A percentile compares a stretch with the other conserved stretches of the same genome.
These are phyloP conservation scores for Eucalyptus marginata DNA, from an alignment of 345 rosid species.

Conservation along the genomic window DNA sequence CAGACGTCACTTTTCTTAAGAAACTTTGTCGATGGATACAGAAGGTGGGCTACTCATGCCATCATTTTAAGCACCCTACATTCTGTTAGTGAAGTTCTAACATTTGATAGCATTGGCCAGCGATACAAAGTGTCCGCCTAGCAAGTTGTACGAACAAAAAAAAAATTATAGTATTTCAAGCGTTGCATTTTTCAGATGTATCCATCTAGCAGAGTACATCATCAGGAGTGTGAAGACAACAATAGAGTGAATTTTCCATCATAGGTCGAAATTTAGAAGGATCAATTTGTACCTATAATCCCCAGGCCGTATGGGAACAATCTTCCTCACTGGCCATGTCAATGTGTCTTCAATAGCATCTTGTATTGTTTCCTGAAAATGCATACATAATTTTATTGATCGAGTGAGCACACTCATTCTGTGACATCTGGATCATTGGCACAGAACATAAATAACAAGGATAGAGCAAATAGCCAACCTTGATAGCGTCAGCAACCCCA, in stretches of 20 bases:
- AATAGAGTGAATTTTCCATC: background rate
- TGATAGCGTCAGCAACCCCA: constrained; percentile 74
- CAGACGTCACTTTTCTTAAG: background rate
- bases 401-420: background rate
- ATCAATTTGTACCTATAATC: constrained; percentile 55
- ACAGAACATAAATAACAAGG: background rate
- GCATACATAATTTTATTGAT: background rate
- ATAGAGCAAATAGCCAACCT: constrained; percentile 28
- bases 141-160: background rate
- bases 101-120: background rate
- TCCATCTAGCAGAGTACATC: background rate
- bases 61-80: background rate
- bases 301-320: constrained; percentile 71
- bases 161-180: background rate
- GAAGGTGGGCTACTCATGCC: background rate
- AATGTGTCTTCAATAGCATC: constrained; percentile 86
- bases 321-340: constrained; percentile 90
- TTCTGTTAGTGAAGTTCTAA: background rate
- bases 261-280: background rate
- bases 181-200: background rate
- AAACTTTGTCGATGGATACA: background rate
- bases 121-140: background rate
- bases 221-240: background rate
- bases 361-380: constrained; percentile 57
- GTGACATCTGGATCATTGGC: background rate